Base-by-base conservation (phyloP, 345 rosid genomes). In the Syzygium aromaticum region DNA sequence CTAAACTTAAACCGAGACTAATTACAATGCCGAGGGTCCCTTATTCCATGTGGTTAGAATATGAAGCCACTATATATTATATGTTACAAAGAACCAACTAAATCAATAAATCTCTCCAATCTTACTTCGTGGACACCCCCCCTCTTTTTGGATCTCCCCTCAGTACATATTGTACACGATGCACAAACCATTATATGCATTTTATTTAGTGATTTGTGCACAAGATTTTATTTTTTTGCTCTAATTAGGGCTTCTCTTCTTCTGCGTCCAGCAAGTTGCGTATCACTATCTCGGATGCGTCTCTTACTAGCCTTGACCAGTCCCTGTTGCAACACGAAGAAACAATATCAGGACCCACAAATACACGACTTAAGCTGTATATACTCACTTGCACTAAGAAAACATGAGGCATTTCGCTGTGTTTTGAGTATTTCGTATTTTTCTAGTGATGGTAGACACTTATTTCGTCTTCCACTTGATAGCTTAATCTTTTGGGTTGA, bases 221-320 rank as follows among this genome's bases (percentile, higher is more conserved):
- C 78, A 67, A 40, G 43, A 17, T 30, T 30, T 33, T 30, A 5
- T 33, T 40, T 30, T 54, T 8, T 28, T 23, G 78, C 78, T 33
- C 43, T 33, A 67, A 67, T 17, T 67, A 33, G 46, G 78, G 64
- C 61, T 78, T 43, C 85, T 85, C 92, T 52, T 87, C 93, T 12
- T 94, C 97, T 67, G 90, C 91, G 87, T 94, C 98, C 22, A 91
- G 85, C 91, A 96, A 88, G 89, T 93, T 96, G 89, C 90, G 84
- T 11, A 92, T 51, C 21, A 97, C 92, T n/a, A 96, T 98, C 83
- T 92, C 95, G 22, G 98, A 92, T 5, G 99, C 94, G 51, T 53
- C 90, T 30, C 82, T 89, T 86, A 97, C 86, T 89, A 97, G 93
- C 61, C 95, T 85, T 56, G 99, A 93, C 99, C 99, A 97, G 84